Percentiles rank a stretch among this genome's conserved stretches.
phyloP scores from a whole-genome alignment of 441 rosid species.

The Kokia cookei region DNA sequence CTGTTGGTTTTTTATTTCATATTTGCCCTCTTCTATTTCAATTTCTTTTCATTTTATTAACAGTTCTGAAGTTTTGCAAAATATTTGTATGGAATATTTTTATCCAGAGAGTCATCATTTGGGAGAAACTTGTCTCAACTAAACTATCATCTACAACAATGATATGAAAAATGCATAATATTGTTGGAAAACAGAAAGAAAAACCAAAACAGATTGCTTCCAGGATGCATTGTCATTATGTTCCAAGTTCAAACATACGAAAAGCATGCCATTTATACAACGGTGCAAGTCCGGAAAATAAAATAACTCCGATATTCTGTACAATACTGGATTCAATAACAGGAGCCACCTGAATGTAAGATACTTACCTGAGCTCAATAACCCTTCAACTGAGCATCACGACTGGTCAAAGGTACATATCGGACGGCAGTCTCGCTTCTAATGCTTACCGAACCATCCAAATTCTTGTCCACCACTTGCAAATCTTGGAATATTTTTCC shows the following conservation, averaged over 20 bases:
- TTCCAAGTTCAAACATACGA: background rate
- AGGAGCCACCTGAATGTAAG: background rate
- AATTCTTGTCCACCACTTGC: conserved; percentile 63
- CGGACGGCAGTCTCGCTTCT: conserved; percentile 68
- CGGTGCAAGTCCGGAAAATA: background rate
- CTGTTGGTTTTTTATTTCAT: background rate
- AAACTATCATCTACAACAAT: too few species aligned
- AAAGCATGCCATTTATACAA: background rate
- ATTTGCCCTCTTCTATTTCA: background rate
- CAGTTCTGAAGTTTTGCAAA: conserved; percentile 1
- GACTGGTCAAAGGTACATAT: conserved; percentile 85
- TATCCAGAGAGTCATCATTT: background rate
- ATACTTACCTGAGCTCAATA: conserved; percentile 12
- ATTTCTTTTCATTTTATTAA: background rate
- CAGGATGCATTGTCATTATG: background rate
- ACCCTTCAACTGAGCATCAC: conserved; percentile 70
- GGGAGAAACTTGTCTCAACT: too few species aligned
- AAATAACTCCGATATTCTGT: background rate
- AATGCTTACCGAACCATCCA: conserved; percentile 62
- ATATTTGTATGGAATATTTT: conserved; percentile 1
- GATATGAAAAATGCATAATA: background rate
- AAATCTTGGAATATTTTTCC: conserved; percentile 74
- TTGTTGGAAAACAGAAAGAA: background rate
- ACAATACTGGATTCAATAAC: background rate
- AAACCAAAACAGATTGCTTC: background rate